phyloP scores from a whole-genome alignment of 495 filamentous ascomycete genomes.

The Trichocladium uniseriatum region DNA sequence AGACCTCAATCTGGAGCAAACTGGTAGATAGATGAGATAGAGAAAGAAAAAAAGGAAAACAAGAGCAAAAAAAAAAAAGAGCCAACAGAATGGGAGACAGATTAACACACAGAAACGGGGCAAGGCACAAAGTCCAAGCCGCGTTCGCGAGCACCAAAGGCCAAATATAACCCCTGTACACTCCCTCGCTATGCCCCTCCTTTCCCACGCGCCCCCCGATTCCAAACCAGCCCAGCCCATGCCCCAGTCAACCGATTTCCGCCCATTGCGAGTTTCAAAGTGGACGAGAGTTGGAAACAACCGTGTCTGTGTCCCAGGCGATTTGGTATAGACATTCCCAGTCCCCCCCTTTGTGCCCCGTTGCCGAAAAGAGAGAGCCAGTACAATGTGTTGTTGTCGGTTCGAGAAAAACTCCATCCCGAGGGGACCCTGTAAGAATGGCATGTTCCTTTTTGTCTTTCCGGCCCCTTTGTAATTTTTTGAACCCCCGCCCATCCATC shows the following conservation, averaged over 20 bases:
- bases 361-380: conserved; percentile 22
- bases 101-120: conserved; percentile 22
- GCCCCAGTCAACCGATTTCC: conserved; percentile 6
- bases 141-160: conserved; percentile 43
- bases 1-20: conserved; percentile 21
- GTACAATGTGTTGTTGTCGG: conserved; percentile 30
- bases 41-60: conserved; percentile 25
- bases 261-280: conserved; percentile 5
- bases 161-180: conserved; percentile 50
- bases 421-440: conserved; percentile 25
- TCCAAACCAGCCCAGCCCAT: conserved; percentile 16
- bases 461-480: conserved; percentile 31
- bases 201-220: conserved; percentile 30
- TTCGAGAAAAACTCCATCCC: conserved; percentile 31
- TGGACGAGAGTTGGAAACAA: conserved; percentile 9
- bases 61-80: conserved; percentile 15
- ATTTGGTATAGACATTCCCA: conserved; percentile 5
- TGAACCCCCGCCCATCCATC: conserved; percentile 17
- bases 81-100: conserved; percentile 22
- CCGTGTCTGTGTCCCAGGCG: conserved; percentile 1
- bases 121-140: conserved; percentile 33
- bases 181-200: conserved; percentile 50
- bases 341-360: conserved; percentile 2
- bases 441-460: conserved; percentile 36
- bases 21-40: conserved; percentile 29